phyloP scores from a whole-genome alignment of 2,329 filamentous ascomycete genomes.

The Ophiostoma himal-ulmi region DNA sequence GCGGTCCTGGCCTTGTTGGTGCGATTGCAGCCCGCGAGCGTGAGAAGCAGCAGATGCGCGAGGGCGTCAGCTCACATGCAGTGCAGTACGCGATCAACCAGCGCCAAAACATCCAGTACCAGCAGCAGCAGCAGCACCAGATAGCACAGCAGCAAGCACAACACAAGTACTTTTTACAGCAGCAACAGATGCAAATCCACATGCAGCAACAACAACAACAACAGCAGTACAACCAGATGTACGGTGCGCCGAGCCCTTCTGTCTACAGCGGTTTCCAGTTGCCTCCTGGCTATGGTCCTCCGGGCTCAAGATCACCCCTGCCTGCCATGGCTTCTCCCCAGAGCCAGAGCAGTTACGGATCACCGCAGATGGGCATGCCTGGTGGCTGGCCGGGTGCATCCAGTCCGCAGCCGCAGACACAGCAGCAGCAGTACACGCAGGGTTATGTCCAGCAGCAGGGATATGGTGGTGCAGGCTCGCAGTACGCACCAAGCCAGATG shows the following conservation, averaged over 20 bases:
- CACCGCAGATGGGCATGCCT: slow-evolving; percentile 23
- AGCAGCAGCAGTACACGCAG: slow-evolving; percentile 9
- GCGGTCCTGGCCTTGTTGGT: slow-evolving; percentile 62
- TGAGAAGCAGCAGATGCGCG: slow-evolving; percentile 65
- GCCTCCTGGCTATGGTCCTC: slow-evolving; percentile 25
- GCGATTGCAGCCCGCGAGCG: slow-evolving; percentile 75
- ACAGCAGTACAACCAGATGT: slow-evolving; percentile 28
- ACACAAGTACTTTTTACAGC: slow-evolving; percentile 24
- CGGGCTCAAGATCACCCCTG: background rate
- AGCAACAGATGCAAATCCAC: slow-evolving; percentile 31
- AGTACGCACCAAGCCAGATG: slow-evolving; percentile 29
- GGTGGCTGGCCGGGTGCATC: slow-evolving; percentile 18
- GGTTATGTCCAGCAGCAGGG: slow-evolving; percentile 2
- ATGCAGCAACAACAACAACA: slow-evolving; percentile 30
- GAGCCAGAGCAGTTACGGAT: slow-evolving; percentile 22
- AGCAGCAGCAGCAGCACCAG: slow-evolving; percentile 32
- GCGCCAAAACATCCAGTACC: slow-evolving; percentile 45
- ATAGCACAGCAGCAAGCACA: slow-evolving; percentile 32
- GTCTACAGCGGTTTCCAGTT: slow-evolving; percentile 26
- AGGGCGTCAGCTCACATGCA: slow-evolving; percentile 62
- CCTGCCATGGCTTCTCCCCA: background rate
- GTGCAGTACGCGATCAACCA: slow-evolving; percentile 69
- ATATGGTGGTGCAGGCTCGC: background rate
- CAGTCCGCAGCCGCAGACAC: slow-evolving; percentile 23
- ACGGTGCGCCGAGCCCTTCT: slow-evolving; percentile 17